Base-by-base conservation (phyloP, 305 asterid species). In the Stenogyne calaminthoides region DNA sequence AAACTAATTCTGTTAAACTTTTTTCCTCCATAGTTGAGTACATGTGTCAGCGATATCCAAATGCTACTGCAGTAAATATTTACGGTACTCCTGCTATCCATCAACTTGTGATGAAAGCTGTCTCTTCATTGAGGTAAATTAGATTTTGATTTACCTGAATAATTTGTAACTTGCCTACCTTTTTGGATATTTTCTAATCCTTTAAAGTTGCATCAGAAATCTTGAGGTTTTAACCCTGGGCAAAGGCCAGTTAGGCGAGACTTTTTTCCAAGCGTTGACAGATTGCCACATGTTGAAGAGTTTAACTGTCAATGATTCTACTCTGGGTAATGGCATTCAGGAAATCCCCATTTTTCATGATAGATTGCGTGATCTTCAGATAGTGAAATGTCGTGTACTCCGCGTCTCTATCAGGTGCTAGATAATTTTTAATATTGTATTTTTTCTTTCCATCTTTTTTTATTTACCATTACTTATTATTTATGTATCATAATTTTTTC, bases 191-290 rank as follows among this genome's bases (percentile, higher is more conserved):
- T 36, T 66, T 71, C 82, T 88, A 68, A 81, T 77, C 19, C 54
- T 36, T 76, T 52, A 56, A 34, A 52, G 75, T 66, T 67, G 70
- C 66, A 55, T 55, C 93, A 95, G 99, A 81, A 91, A 89, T 77
- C 97, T 95, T 42, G 97, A 95, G 89, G 85, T 78, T 74, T 83
- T 95, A 77, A 87, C 91, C 62, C 85, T 95, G 86, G 98, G 99
- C 72, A 93, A 85, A 83, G 99, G 98, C 63, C 97, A 84, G 81
- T 70, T 93, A 67, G 94, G 88, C 25, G 98, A 95, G 77, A 64
- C 79, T n/a, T 88, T 91, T 84, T 95, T 93, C 82, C 91, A 85
- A 67, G 91, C 89, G 32, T 74, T 95, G 72, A 76, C 93, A 36
- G 93, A 91, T 56, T 89, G 96, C 85, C 93, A 73, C 72, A 76